These are phyloP conservation scores for Stylonectria norvegica DNA, from an alignment of 2,329 filamentous ascomycete species.

Conservation along the genomic window DNA sequence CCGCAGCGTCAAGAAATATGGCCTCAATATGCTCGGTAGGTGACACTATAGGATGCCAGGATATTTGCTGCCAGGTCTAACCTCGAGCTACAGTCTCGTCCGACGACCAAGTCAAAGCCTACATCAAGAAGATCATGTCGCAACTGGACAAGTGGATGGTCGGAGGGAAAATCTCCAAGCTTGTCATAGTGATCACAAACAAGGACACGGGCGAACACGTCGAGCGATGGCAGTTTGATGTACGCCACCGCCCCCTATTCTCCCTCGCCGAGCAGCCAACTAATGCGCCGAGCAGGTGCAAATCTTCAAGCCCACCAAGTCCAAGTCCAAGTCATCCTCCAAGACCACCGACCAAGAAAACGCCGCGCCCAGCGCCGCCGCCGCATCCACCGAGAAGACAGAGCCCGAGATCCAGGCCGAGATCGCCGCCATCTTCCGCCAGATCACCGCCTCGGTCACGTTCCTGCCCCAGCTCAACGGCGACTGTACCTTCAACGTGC, in stretches of 20 bases:
- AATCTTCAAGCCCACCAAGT: constrained; percentile 38
- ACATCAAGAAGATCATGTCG: constrained; percentile 99
- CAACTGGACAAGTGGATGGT: constrained; percentile 98
- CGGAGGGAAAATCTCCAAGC: constrained; percentile 92
- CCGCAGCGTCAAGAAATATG: constrained; percentile 87
- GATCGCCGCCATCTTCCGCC: constrained; percentile 94
- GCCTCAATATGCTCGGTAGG: constrained; percentile 88
- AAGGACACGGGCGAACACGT: constrained; percentile 97
- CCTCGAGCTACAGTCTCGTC: constrained; percentile 63
- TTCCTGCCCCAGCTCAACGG: constrained; percentile 87
- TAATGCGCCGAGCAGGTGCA: too few relatives aligned
- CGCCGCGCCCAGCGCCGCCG: constrained; percentile 38
- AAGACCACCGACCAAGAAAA: constrained; percentile 68
- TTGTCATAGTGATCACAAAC: constrained; percentile 93
- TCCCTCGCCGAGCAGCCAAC: too few relatives aligned
- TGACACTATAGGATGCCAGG: background rate
- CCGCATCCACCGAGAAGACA: constrained; percentile 64
- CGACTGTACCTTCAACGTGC: constrained; percentile 96
- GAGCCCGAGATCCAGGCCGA: constrained; percentile 92
- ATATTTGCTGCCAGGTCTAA: constrained; percentile 8
- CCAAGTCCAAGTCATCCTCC: constrained; percentile 48
- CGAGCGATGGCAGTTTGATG: constrained; percentile 97
- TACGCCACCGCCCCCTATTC: constrained; percentile 36
- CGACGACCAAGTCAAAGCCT: constrained; percentile 97
- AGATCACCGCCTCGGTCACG: constrained; percentile 96